These are phyloP conservation scores for Opeltia flavorubescens DNA, from an alignment of 495 filamentous ascomycete species.

Conservation along the genomic window DNA sequence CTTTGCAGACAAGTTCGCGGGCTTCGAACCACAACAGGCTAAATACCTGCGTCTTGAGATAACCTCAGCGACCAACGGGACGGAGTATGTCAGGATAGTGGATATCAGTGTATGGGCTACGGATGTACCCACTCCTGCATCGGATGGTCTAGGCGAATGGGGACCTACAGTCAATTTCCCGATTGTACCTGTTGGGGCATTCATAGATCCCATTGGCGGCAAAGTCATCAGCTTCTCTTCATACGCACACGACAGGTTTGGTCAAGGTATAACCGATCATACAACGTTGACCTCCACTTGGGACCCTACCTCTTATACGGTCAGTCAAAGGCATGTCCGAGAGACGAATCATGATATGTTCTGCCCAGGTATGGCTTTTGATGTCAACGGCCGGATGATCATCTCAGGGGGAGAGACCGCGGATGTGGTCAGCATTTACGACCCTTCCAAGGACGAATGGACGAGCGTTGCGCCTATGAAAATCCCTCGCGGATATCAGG, in stretches of 20 bases:
- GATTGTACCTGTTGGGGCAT: too few species aligned
- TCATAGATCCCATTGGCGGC: too few species aligned
- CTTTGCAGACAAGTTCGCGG: conserved; percentile 4
- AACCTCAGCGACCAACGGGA: too few species aligned
- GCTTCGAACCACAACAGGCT: too few species aligned
- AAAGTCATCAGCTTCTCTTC: too few species aligned
- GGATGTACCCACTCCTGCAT: too few species aligned
- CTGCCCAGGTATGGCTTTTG: conserved; percentile 40
- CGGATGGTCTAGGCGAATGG: too few species aligned
- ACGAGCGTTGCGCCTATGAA: conserved; percentile 23
- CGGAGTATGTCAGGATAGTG: too few species aligned
- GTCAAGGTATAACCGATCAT: conserved; percentile 21
- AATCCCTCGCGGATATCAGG: conserved; percentile 42
- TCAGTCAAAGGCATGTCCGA: conserved; percentile 21
- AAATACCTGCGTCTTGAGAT: too few species aligned
- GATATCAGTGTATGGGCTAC: too few species aligned
- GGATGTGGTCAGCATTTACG: conserved; percentile 31
- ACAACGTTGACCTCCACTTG: conserved; percentile 31
- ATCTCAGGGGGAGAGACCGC: conserved; percentile 36
- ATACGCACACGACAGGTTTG: too few species aligned
- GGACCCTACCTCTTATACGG: conserved; percentile 19
- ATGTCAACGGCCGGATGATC: conserved; percentile 32
- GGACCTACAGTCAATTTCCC: too few species aligned
- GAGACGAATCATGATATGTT: conserved; percentile 40
- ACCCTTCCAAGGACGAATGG: conserved; percentile 20